Evolutionary conservation across 805 yeast genomes (phyloP).

Genomic region (Barnettozyma siamensis): DNA sequence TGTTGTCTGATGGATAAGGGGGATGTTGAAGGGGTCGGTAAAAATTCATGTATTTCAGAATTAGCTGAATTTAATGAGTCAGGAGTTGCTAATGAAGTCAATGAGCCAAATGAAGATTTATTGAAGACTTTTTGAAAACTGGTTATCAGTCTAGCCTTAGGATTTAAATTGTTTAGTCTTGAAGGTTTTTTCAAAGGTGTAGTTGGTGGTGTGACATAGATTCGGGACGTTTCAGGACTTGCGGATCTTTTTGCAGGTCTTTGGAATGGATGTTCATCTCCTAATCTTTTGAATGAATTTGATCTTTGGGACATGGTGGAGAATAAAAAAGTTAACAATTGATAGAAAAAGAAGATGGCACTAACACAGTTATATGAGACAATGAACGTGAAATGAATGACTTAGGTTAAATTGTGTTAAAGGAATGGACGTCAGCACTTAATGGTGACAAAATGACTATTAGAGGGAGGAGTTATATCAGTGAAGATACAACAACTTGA

Average conservation of each 20-base stretch:
- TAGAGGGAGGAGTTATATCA: neutral
- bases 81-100: neutral
- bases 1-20: neutral
- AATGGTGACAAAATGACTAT: conserved; percentile 29
- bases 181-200: conserved; percentile 12
- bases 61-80: neutral
- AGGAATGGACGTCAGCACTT: conserved; percentile 29
- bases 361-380: neutral
- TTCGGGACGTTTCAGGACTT: conserved; percentile 9
- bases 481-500: neutral
- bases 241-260: conserved; percentile 19
- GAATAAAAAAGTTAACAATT: neutral
- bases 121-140: conserved; percentile 20
- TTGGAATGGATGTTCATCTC: conserved; percentile 13
- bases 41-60: neutral
- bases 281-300: conserved; percentile 19
- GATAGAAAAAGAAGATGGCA: neutral
- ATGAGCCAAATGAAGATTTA: conserved; percentile 3
- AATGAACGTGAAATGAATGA: conserved; percentile 4
- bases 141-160: conserved; percentile 17
- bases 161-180: conserved; percentile 8
- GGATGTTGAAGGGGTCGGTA: conserved; percentile 3
- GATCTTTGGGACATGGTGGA: conserved; percentile 10
- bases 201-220: conserved; percentile 16
- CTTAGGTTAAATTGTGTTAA: conserved; percentile 8